Percentiles rank a stretch among this genome's conserved stretches.
Conservation (phyloP, 176 grass and related monocot genomes). For the Aechmea fasciata region DNA sequence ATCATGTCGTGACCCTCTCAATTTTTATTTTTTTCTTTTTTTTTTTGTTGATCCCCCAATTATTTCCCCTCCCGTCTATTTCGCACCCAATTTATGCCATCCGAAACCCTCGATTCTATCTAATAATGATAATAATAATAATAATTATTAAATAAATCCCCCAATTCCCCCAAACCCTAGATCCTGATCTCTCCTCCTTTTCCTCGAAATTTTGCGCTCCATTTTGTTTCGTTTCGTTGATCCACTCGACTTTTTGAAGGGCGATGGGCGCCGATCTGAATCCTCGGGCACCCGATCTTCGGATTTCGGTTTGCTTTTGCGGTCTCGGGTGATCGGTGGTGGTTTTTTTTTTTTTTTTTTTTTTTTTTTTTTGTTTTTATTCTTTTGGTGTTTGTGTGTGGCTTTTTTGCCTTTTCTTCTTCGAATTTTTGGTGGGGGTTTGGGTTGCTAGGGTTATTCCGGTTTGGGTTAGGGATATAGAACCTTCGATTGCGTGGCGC, state of each 20-base stretch:
- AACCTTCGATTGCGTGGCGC: slow-evolving; percentile 5
- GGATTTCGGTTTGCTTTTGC: background rate
- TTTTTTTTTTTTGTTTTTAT: slow-evolving; percentile 3
- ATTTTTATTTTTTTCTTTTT: too few species aligned
- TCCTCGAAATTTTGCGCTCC: too few species aligned
- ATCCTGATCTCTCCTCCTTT: too few species aligned
- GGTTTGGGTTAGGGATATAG: slow-evolving; percentile 4
- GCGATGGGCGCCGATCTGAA: background rate
- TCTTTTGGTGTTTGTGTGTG: background rate
- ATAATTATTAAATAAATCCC: too few species aligned
- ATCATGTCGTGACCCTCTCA: too few species aligned
- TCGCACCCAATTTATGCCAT: too few species aligned
- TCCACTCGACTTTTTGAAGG: background rate
- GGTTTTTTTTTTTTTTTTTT: background rate
- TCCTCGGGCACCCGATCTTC: background rate
- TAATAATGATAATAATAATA: too few species aligned
- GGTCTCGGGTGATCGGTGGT: background rate
- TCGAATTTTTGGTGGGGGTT: background rate
- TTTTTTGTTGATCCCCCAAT: too few species aligned
- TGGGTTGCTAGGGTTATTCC: background rate
- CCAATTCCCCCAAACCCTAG: too few species aligned
- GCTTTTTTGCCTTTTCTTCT: background rate
- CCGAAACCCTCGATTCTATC: too few species aligned
- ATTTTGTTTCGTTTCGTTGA: too few species aligned
- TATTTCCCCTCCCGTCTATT: too few species aligned